phyloP scores from a whole-genome alignment of 106 monocot species.

The Platanthera zijinensis region DNA sequence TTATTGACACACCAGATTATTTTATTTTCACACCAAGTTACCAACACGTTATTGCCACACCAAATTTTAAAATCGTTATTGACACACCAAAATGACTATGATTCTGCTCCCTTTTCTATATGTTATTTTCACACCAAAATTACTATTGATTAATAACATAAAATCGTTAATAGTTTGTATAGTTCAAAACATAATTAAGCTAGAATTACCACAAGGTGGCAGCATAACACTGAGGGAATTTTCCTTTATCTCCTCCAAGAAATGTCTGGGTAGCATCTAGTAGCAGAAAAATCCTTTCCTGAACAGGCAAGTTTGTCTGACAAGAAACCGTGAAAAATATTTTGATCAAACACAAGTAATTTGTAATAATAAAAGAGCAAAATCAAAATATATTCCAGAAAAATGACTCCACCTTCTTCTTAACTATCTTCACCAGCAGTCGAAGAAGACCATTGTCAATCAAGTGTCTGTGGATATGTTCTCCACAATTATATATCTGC shows the following conservation, averaged over 20 bases:
- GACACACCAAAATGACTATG: too few relatives aligned
- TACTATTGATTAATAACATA: too few relatives aligned
- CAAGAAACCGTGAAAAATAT: slow-evolving; percentile 6
- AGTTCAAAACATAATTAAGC: too few relatives aligned
- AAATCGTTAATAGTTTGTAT: too few relatives aligned
- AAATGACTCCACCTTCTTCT: slow-evolving; percentile 54
- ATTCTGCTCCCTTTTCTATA: too few relatives aligned
- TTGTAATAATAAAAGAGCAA: not conserved
- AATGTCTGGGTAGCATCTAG: slow-evolving; percentile 87
- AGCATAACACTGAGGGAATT: slow-evolving; percentile 77
- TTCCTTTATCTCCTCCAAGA: slow-evolving; percentile 83
- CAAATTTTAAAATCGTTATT: too few relatives aligned
- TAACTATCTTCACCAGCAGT: slow-evolving; percentile 71
- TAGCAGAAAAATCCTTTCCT: slow-evolving; percentile 90
- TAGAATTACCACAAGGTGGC: slow-evolving; percentile 79
- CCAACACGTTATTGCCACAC: too few relatives aligned
- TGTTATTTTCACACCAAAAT: too few relatives aligned
- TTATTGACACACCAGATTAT: too few relatives aligned
- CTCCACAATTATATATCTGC: slow-evolving; percentile 82
- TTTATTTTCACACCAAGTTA: too few relatives aligned
- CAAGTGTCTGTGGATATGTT: slow-evolving; percentile 57
- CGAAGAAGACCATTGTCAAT: slow-evolving; percentile 68
- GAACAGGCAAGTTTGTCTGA: slow-evolving; percentile 77
- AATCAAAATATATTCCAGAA: not conserved
- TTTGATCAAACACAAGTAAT: not conserved